Percentiles rank a stretch among this genome's conserved stretches.
phyloP scores from a whole-genome alignment of 2,329 filamentous ascomycete species.

The Hymenoscyphus albidus region DNA sequence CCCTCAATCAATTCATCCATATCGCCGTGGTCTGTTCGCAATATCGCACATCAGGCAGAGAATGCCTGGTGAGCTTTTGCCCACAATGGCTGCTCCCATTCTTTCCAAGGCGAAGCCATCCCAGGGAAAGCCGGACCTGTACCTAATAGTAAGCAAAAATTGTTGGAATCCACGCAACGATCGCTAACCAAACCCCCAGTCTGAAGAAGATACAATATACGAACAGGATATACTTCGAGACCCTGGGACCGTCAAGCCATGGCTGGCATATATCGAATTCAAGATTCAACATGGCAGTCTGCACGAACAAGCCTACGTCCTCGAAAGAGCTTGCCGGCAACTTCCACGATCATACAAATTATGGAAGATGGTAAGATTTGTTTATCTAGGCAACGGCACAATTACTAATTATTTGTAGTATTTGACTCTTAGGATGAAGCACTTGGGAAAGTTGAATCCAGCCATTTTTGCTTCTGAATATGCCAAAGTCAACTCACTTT shows the following conservation, averaged over 20 bases:
- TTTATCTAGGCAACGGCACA: constrained; percentile 5
- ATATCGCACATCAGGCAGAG: constrained; percentile 28
- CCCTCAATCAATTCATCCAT: constrained; percentile 18
- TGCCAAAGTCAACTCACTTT: constrained; percentile 89
- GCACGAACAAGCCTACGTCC: constrained; percentile 78
- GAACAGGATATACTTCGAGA: constrained; percentile 93
- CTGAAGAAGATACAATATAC: constrained; percentile 88
- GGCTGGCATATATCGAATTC: constrained; percentile 90
- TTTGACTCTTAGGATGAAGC: constrained; percentile 76
- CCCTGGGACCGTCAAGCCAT: constrained; percentile 81
- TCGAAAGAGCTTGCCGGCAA: constrained; percentile 87
- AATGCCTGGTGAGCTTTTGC: constrained; percentile 37
- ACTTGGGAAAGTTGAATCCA: constrained; percentile 78
- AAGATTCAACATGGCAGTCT: constrained; percentile 82
- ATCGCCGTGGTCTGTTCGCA: constrained; percentile 24
- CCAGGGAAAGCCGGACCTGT: constrained; percentile 34
- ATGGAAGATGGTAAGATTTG: constrained; percentile 75
- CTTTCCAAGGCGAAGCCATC: constrained; percentile 31
- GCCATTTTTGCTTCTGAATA: constrained; percentile 76
- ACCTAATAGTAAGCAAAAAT: constrained; percentile 35
- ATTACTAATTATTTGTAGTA: constrained; percentile 53
- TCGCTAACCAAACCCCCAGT: constrained; percentile 44
- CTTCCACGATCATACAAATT: constrained; percentile 95
- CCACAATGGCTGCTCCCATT: constrained; percentile 34
- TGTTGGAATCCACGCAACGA: background rate